Evolutionary conservation across 2,329 filamentous ascomycete genomes (phyloP).

Genomic region (Emericellopsis atlantica): DNA sequence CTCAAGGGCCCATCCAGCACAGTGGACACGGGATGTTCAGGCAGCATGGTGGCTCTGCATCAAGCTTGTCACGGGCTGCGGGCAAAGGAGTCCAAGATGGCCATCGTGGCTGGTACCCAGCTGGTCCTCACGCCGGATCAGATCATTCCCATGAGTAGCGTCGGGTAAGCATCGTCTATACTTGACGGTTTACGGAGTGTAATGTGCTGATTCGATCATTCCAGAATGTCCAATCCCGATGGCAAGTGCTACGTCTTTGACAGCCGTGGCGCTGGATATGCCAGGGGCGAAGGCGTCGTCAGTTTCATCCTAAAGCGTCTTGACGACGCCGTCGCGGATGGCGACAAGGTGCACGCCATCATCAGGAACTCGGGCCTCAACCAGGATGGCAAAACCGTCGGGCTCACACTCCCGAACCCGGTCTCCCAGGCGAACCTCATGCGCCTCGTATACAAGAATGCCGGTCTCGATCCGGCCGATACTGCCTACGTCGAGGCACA

Average conservation of each 20-base stretch:
- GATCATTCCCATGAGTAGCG: not conserved
- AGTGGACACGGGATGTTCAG: constrained; percentile 24
- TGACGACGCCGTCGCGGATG: constrained; percentile 24
- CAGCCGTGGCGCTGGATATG: constrained; percentile 30
- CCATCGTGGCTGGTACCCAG: constrained; percentile 31
- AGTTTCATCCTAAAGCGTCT: constrained; percentile 29
- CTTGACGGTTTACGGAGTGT: not conserved
- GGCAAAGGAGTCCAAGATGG: constrained; percentile 27
- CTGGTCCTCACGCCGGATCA: constrained; percentile 6
- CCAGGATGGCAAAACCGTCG: constrained; percentile 18
- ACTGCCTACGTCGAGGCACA: constrained; percentile 17
- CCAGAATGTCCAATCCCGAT: not conserved
- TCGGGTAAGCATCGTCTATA: not conserved
- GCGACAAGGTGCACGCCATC: constrained; percentile 21
- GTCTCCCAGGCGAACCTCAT: constrained; percentile 7
- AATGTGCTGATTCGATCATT: not conserved
- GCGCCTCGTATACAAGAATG: constrained; percentile 11
- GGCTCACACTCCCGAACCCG: constrained; percentile 14
- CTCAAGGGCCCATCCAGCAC: constrained; percentile 18
- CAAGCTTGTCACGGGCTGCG: constrained; percentile 19
- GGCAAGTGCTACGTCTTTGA: constrained; percentile 15
- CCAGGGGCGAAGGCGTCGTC: constrained; percentile 20
- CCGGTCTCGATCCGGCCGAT: constrained; percentile 9
- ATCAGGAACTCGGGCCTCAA: constrained; percentile 19
- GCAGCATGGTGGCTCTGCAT: constrained; percentile 16